Percentiles rank a stretch among this genome's conserved stretches.
Evolutionary conservation across 2,329 filamentous ascomycete species (phyloP).

Genomic region (Ophiostoma australiae): DNA sequence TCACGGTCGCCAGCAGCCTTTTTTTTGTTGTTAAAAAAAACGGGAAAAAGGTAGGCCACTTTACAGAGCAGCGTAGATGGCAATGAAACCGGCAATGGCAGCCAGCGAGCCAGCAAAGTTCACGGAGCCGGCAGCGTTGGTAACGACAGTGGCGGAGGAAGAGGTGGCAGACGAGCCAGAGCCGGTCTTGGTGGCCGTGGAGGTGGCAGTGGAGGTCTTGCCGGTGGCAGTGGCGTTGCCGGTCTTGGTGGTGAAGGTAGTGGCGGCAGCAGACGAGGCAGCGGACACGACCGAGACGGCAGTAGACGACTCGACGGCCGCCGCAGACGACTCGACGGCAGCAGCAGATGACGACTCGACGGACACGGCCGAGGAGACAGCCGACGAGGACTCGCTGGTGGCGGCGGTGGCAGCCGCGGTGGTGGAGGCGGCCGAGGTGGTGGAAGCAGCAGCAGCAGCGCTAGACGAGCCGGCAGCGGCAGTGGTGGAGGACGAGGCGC

Average conservation of each 20-base stretch:
- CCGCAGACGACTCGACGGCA: constrained; percentile 28
- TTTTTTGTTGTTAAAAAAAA: neutral
- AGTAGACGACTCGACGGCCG: neutral
- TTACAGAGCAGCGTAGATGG: constrained; percentile 42
- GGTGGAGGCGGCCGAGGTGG: neutral
- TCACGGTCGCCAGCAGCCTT: neutral
- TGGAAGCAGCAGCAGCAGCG: constrained; percentile 25
- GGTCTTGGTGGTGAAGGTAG: constrained; percentile 16
- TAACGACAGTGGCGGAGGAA: constrained; percentile 25
- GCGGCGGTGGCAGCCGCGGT: constrained; percentile 24
- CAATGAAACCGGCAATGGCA: constrained; percentile 39
- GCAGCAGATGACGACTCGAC: constrained; percentile 17
- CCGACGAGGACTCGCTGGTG: constrained; percentile 15
- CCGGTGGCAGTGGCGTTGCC: constrained; percentile 26
- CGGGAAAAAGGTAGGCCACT: neutral
- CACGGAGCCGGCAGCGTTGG: constrained; percentile 38
- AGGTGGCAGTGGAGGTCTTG: constrained; percentile 31
- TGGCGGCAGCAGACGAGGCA: constrained; percentile 25
- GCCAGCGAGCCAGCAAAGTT: constrained; percentile 41
- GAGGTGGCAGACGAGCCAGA: constrained; percentile 25
- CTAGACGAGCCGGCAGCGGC: constrained; percentile 17
- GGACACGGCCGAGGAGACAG: constrained; percentile 16
- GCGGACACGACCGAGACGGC: neutral
- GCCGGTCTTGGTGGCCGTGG: constrained; percentile 31
- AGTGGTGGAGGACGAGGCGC: constrained; percentile 21